A percentile compares a stretch with the other conserved stretches of the same genome.
Conservation (phyloP, 768 basidiomycete species). For the Psilocybe cyanescens region DNA sequence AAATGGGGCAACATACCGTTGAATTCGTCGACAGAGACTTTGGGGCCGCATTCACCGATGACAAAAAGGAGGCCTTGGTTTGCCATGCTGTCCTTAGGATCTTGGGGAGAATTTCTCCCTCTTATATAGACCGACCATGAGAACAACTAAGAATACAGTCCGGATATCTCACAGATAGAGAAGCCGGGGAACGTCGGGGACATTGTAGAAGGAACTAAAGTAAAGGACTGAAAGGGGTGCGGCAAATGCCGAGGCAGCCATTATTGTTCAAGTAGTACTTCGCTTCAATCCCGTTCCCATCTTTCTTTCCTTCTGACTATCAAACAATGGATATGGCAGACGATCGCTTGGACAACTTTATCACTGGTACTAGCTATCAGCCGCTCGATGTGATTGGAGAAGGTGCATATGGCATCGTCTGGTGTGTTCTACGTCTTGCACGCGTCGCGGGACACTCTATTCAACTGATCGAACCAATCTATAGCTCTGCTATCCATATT, state of each 20-base stretch:
- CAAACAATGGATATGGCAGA: slow-evolving; percentile 22
- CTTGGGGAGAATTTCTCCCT: not conserved
- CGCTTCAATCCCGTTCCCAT: slow-evolving; percentile 8
- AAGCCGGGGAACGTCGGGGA: no score
- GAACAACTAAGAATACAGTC: slow-evolving; percentile 5
- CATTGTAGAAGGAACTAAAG: no score
- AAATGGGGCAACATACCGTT: slow-evolving; percentile 27
- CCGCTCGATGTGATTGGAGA: slow-evolving; percentile 89
- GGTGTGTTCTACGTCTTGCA: slow-evolving; percentile 34
- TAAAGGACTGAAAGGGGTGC: slow-evolving; percentile 1
- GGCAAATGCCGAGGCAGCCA: slow-evolving; percentile 17
- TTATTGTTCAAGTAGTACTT: slow-evolving; percentile 5
- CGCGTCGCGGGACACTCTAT: slow-evolving; percentile 9
- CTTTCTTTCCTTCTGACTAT: slow-evolving; percentile 10
- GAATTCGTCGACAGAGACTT: slow-evolving; percentile 33
- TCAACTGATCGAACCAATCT: slow-evolving; percentile 19
- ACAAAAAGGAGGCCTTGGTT: slow-evolving; percentile 34
- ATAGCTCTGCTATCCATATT: slow-evolving; percentile 75
- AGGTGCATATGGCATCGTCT: slow-evolving; percentile 94
- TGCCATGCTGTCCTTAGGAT: slow-evolving; percentile 17
- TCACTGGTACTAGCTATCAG: slow-evolving; percentile 62
- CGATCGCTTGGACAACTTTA: slow-evolving; percentile 43
- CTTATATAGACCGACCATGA: slow-evolving; percentile 3
- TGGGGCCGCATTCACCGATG: slow-evolving; percentile 29
- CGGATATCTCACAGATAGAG: not conserved